Base-by-base conservation (phyloP, 768 basidiomycete genomes). In the Podaxis carcinomalis region DNA sequence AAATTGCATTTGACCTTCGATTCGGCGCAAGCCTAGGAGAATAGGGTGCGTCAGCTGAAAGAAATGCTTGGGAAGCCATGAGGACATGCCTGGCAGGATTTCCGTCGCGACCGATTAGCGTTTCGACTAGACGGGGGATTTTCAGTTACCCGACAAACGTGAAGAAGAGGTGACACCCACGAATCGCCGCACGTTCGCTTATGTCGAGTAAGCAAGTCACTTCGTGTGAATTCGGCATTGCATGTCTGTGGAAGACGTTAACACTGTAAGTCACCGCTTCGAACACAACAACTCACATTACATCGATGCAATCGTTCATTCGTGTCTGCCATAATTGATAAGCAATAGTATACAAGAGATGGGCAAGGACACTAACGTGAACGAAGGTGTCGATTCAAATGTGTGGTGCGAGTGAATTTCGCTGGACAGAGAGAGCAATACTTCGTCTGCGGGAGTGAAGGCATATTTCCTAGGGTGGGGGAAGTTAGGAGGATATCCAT, bases 1-100 rank as follows among this genome's bases (percentile, higher is more conserved):
- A 88, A 74, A 69, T 88, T 83, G 70, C 88, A 90, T 73, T 87
- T 89, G 13, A 88, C 81, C 73, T 90, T 89, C n/a, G 87, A 87
- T 64, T 86, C 85, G 2, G 86, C 87, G 69, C 88, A 90, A 19
- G 86, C 83, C 74, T 83, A 37, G 4, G 56, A 49, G 54, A 50
- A 35, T 32, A 44, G 3, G 58, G 46, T 32, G 32, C 28, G 21
- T 51, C 51, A 54, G 65, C 21, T 56, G 61, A 60, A 25, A 51
- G 49, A 39, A 62, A 14, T 14, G 11, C n/a, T 1, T 40, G 40
- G 56, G 35, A 16, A 60, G 14, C 14, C 19, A 13, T 19, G 14
- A 36, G 37, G 27, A 50, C 70, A 36, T 66, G 78, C 80, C 70
- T 83, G 82, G 67, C 88, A 90, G 1, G 87, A 89, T 66, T 87